These are phyloP conservation scores for Juglanconis juglandina DNA, from an alignment of 2,329 filamentous ascomycete genomes.

Conservation along the genomic window DNA sequence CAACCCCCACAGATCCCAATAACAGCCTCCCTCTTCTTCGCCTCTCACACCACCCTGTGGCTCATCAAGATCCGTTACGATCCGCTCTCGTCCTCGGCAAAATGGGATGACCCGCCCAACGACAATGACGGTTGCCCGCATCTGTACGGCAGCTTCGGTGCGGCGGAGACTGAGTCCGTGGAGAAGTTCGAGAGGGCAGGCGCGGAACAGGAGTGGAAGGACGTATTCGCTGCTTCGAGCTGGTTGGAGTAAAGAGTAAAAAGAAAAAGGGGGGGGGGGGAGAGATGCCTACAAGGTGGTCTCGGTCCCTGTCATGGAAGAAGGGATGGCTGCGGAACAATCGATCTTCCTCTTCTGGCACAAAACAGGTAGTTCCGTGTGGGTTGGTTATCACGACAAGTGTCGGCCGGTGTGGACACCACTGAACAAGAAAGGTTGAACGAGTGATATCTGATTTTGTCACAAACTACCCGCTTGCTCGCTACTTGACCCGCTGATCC, in stretches of 20 bases:
- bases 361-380: no score
- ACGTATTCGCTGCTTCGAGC: slow-evolving; percentile 35
- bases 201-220: slow-evolving; percentile 43
- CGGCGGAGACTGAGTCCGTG: slow-evolving; percentile 45
- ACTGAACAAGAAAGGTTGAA: no score
- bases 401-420: no score
- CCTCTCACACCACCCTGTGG: slow-evolving; percentile 37
- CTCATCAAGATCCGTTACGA: slow-evolving; percentile 52
- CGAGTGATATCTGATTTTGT: no score
- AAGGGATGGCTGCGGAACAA: no score
- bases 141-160: slow-evolving; percentile 56
- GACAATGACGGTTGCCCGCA: slow-evolving; percentile 52
- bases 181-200: slow-evolving; percentile 44
- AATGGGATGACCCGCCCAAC: slow-evolving; percentile 48
- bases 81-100: slow-evolving; percentile 40
- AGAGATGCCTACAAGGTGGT: no score
- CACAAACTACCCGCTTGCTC: no score
- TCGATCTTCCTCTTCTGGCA: no score
- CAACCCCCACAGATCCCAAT: slow-evolving; percentile 36
- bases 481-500: no score
- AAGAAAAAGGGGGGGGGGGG: not conserved
- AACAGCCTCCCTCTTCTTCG: slow-evolving; percentile 45
- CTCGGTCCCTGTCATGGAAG: no score
- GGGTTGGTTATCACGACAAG: no score
- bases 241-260: slow-evolving; percentile 37